Evolutionary conservation across 345 rosid species (phyloP), one percentile per base, ranked within the genome.

Genomic region (Dovyalis caffra): DNA sequence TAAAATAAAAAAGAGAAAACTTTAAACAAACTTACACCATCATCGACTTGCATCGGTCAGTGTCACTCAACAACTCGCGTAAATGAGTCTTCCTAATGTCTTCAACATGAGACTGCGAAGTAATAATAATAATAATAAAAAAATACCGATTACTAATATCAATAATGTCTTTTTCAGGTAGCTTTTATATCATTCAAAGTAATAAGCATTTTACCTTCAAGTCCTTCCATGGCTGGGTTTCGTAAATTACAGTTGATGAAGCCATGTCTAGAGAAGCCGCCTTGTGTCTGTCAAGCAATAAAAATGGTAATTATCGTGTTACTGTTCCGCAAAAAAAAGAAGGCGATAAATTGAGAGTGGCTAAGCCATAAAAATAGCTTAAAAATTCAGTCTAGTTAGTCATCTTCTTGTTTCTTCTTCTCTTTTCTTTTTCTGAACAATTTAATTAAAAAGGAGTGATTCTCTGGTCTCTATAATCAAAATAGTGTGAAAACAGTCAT

Each of bases 191-290:
- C 14, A n/a, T 18, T 35, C 21, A 65, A 63, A 73, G 71, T 0
- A 45, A 23, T 33, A 4, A 60, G 33, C 40, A n/a, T 32, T 64
- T 23, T 64, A 92, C 99, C 97, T 92, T 90, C 90, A 95, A 83
- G 81, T 84, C 93, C 83, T 90, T 89, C 99, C 97, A 91, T 2
- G 95, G 85, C 45, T 88, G 89, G 14, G 94, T 80, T 11, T 89
- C 94, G 72, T 85, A 86, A 84, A 95, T 88, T 76, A 91, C 71
- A 82, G 94, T 53, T 40, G 90, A 80, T 28, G 90, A 86, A 70
- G 94, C 87, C 97, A 92, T 4, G 16, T 18, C 14, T n/a, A 1
- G 25, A n/a, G 37, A n/a, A 60, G 31, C 20, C 18, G 21, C n/a
- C 12, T 43, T n/a, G n/a, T n/a, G n/a, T n/a, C n/a, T n/a, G n/a